Percentiles rank a stretch among this genome's conserved stretches.
Conservation (phyloP, 768 basidiomycete genomes). For the Gloeopeniophorella convolvens region DNA sequence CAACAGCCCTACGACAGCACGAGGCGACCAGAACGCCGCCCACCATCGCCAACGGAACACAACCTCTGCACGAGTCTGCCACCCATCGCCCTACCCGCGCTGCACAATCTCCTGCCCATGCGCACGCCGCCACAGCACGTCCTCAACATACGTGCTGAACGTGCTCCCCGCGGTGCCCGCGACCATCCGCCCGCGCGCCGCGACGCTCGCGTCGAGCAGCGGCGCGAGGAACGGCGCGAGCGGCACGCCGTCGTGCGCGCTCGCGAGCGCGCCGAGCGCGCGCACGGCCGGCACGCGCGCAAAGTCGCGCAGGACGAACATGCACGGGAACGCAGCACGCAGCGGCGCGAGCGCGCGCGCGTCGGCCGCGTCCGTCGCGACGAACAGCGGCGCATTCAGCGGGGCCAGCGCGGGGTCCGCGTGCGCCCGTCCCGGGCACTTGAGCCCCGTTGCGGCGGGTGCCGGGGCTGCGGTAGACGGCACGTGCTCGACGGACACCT, state of each 20-base stretch:
- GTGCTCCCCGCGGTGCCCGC: constrained; percentile 72
- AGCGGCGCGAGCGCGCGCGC: constrained; percentile 39
- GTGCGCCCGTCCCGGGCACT: constrained; percentile 39
- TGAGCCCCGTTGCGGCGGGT: constrained; percentile 9
- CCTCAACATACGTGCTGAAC: constrained; percentile 62
- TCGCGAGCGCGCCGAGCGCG: constrained; percentile 25
- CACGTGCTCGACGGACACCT: constrained; percentile 21
- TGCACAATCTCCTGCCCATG: constrained; percentile 46
- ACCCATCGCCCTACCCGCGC: constrained; percentile 37
- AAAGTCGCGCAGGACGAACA: constrained; percentile 46
- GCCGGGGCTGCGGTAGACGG: constrained; percentile 20
- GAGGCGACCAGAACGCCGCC: no score
- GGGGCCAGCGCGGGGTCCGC: constrained; percentile 25
- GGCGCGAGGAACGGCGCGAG: constrained; percentile 48
- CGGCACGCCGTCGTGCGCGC: constrained; percentile 40
- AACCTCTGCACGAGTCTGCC: no score
- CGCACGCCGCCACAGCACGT: constrained; percentile 59
- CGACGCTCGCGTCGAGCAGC: constrained; percentile 67
- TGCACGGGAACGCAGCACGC: constrained; percentile 54
- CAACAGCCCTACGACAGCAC: no score
- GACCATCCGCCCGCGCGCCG: constrained; percentile 47
- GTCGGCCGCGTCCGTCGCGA: constrained; percentile 52
- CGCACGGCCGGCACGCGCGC: constrained; percentile 3
- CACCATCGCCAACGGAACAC: no score
- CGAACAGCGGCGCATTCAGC: constrained; percentile 56